Base-by-base conservation (phyloP, 352 stramenopile genomes). In the Pythium biforme region DNA sequence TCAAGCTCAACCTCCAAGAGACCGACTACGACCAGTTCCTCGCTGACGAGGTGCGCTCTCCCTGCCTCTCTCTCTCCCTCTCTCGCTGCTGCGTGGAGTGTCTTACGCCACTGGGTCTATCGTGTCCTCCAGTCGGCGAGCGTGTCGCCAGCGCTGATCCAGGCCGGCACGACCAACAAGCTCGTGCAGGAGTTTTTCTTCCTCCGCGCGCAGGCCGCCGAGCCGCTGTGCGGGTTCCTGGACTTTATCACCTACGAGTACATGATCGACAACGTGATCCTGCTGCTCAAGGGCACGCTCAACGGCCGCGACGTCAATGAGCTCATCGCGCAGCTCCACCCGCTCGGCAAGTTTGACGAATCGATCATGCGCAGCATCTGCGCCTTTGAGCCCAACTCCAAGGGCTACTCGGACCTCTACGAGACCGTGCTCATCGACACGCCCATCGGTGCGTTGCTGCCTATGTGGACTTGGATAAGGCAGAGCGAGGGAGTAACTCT, bases 211-310 rank as follows among this genome's bases (percentile, higher is more conserved):
- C 96, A 99, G 69, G 91, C 97, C 4, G 86, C 97, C 41, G 95
- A 99, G 74, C 97, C 97, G 17, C 82, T 99, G 29, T 86, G 87
- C 47, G 92, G 95, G 53, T 99, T 99, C 74, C 68, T 99, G 25
- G 97, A 99, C 61, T 99, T 98, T 75, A 99, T 99, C 79, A 99
- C 94, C 60, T 92, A 86, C 82, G 97, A 99, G 81, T 99, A 99
- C 83, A 99, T 99, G 97, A 99, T 99, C 76, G 97, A 99, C 75
- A 99, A 99, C 73, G 89, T 99, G 52, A 99, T 99, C 77, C 81
- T 99, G 37, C 82, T 99, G 27, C 88, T 99, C 54, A 99, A 99
- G 73, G 96, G 96, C 59, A 99, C 97, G 45, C 80, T 99, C 20
- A 98, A 94, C 68, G 96, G 96, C 31, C 92, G 96, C 58, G 94